phyloP scores from a whole-genome alignment of 1,284 basidiomycete genomes.

The Peniophora sp. region DNA sequence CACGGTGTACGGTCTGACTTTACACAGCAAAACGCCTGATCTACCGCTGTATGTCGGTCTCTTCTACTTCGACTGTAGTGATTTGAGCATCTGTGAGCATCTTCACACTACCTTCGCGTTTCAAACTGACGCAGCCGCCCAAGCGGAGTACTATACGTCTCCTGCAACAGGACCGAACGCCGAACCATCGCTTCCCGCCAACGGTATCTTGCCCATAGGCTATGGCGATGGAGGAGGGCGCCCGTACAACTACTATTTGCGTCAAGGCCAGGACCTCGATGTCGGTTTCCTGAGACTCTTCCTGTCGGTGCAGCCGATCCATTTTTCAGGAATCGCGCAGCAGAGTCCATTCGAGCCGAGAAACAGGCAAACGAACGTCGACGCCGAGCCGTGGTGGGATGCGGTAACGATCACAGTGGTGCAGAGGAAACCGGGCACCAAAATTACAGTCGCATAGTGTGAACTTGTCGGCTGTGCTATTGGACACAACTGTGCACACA shows the following conservation, averaged over 20 bases:
- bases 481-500: no score
- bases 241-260: not conserved
- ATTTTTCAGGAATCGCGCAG: not conserved
- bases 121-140: not conserved
- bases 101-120: not conserved
- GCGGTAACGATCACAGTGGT: not conserved
- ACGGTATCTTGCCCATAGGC: not conserved
- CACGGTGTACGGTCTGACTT: not conserved
- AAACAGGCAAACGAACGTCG: not conserved
- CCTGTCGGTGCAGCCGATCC: not conserved
- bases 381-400: not conserved
- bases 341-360: not conserved
- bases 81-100: not conserved
- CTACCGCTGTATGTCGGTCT: not conserved
- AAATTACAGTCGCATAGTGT: not conserved
- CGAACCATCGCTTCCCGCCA: not conserved
- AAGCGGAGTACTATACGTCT: not conserved
- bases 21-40: not conserved
- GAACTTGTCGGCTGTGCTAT: no score
- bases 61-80: slow-evolving; percentile 1
- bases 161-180: not conserved
- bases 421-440: not conserved
- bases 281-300: slow-evolving; percentile 1
- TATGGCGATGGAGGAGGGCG: not conserved
- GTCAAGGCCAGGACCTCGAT: not conserved